These are phyloP conservation scores for Fusarium fracticaudum DNA, from an alignment of 2,329 filamentous ascomycete genomes.

Conservation along the genomic window DNA sequence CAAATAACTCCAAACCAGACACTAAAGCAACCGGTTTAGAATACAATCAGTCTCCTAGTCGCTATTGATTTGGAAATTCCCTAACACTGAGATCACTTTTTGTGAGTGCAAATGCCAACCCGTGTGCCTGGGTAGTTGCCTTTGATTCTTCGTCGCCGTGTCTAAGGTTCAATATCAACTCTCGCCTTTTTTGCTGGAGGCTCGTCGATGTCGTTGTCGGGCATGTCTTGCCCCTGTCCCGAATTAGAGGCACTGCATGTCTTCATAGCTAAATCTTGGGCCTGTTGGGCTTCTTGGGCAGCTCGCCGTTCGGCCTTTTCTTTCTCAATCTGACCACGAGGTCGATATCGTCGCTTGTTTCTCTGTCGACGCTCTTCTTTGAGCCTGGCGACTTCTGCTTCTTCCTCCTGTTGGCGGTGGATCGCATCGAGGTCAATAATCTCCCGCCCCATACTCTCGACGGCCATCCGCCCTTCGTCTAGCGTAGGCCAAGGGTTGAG, in stretches of 20 bases:
- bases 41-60: neutral
- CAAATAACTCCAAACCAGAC: neutral
- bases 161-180: neutral
- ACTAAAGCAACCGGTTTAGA: neutral
- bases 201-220: neutral
- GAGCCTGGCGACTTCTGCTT: conserved; percentile 13
- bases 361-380: conserved; percentile 35
- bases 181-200: neutral
- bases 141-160: too few relatives aligned
- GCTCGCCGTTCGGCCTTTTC: conserved; percentile 27
- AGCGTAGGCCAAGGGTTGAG: conserved; percentile 31
- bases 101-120: neutral
- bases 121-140: neutral
- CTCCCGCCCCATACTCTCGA: conserved; percentile 34
- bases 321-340: conserved; percentile 30
- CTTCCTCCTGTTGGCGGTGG: conserved; percentile 20
- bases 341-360: conserved; percentile 38
- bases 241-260: neutral
- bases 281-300: conserved; percentile 8
- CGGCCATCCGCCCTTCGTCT: conserved; percentile 17
- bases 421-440: conserved; percentile 29
- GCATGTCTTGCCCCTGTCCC: neutral
- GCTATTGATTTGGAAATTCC: neutral
- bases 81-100: neutral
- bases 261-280: neutral